Evolutionary conservation across 352 stramenopile species (phyloP).

Genomic region (Phytopythium kandeliae): DNA sequence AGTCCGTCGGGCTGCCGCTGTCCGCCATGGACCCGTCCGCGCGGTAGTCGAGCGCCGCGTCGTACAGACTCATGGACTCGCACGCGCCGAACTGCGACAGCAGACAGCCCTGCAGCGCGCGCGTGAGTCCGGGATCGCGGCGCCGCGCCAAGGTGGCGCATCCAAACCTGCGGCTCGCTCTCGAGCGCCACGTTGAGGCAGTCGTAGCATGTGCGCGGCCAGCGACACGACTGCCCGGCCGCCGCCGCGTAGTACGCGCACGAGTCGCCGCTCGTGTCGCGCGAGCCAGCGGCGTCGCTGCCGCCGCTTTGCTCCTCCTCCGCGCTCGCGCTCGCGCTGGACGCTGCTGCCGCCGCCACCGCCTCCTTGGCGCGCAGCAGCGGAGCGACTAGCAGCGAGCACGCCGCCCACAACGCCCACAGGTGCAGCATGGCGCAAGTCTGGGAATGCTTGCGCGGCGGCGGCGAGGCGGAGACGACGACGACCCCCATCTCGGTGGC

Average conservation of each 20-base stretch:
- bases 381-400: not conserved
- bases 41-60: conserved; percentile 29
- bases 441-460: no score
- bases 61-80: conserved; percentile 42
- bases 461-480: no score
- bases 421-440: not conserved
- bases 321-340: not conserved
- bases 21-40: conserved; percentile 24
- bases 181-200: conserved; percentile 40
- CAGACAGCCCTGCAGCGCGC: conserved; percentile 36
- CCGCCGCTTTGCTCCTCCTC: not conserved
- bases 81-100: conserved; percentile 38
- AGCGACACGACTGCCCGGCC: conserved; percentile 22
- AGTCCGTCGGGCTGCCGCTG: conserved; percentile 31
- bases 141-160: conserved; percentile 2
- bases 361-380: not conserved
- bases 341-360: not conserved
- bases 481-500: no score
- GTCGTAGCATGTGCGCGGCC: conserved; percentile 49
- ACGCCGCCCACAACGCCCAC: not conserved
- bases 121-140: no score
- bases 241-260: conserved; percentile 44
- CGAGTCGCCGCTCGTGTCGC: conserved; percentile 17
- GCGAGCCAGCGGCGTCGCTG: not conserved
- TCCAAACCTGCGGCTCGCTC: conserved; percentile 24